Evolutionary conservation across 2,329 filamentous ascomycete genomes (phyloP), one percentile per base, ranked within the genome.

Genomic region (Fusarium transvaalense): DNA sequence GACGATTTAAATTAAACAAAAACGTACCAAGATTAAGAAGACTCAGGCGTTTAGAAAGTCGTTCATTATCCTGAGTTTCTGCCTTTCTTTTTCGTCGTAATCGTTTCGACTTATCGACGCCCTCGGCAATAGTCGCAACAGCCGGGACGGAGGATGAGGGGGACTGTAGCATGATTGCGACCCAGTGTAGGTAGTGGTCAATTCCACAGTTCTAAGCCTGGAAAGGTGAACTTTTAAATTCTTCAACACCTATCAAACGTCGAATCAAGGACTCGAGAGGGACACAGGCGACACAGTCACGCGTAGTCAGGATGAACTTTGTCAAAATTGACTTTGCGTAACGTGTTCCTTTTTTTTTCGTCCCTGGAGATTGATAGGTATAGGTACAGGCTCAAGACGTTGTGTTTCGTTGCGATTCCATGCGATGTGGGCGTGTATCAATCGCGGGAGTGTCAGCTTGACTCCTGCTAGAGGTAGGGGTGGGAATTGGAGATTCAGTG

Each of bases 11-110:
- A 45, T 15, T 12, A 29, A 19, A n/a, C n/a, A 25, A 46, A 60
- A 19, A 50, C 83, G 57, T 88, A 96, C 93, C 92, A 69, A 97
- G 82, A 77, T 94, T 94, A 56, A 97, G 85, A 52, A 92, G 83
- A 76, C 93, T 92, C 78, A 97, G 85, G 69, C 91, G 87, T 82
- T 97, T 97, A 46, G 91, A 91, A 68, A 97, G 86, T 53, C 94
- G 90, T 80, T 97, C 88, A 69, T 87, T 89, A 74, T 87, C 84
- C 64, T 87, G 86, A 15, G 79, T 77, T 54, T 88, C 85, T 60
- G 88, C 86, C 79, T 89, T 90, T 72, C 88, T 81, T 80, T 90
- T 91, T 74, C 83, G 81, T 27, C 69, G 67, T 59, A 69, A 56
- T 56, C 67, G 70, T 51, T 53, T 67, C 35, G 64, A 37, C 59